Evolutionary conservation across 768 basidiomycete genomes (phyloP), one percentile per base, ranked within the genome.

Genomic region (Aureoboletus auriporus): DNA sequence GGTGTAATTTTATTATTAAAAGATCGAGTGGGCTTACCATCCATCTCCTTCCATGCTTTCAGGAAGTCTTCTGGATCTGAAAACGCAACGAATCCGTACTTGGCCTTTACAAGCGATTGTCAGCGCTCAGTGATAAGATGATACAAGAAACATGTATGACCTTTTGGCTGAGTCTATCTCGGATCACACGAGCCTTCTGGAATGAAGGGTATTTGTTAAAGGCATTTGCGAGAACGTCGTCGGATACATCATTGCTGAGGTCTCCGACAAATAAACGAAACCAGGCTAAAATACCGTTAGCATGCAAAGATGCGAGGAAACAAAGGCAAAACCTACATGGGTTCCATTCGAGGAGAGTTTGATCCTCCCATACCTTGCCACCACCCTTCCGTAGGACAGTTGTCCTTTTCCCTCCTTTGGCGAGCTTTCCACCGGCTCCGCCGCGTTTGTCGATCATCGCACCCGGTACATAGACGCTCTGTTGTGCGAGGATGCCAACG

Each of bases 1-100:
- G 34, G 27, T 30, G 44, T 26, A 39, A 42, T 13, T 8, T 11
- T 27, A 20, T 26, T 3, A 11, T 5, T 33, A 39, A 9, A 47
- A 46, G 28, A 28, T 44, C 1, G 29, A 43, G 4, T 35, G 37
- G 1, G 65, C 87, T 31, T 57, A 90, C 94, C 95, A 67, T 97
- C 93, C 94, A 96, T 98, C 68, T 98, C 94, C 66, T 97, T 97
- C 95, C 95, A 99, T 14, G 95, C 95, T 64, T 84, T 94, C 48
- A 99, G 67, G 68, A 98, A 97, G 66, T 99, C 96, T 69, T 99
- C 96, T 0, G 96, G 96, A 62, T 98, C 96, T 38, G 89, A 91
- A 69, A 98, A 99, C 1, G 92, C 92, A 26, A 98, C 92, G 62
- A 99, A 99, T 4, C 94, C 96, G 62, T 85, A 99, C 67, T 91